Evolutionary conservation across 2,329 filamentous ascomycete species (phyloP), one percentile per base, ranked within the genome.

Genomic region (Botrytis medusae): DNA sequence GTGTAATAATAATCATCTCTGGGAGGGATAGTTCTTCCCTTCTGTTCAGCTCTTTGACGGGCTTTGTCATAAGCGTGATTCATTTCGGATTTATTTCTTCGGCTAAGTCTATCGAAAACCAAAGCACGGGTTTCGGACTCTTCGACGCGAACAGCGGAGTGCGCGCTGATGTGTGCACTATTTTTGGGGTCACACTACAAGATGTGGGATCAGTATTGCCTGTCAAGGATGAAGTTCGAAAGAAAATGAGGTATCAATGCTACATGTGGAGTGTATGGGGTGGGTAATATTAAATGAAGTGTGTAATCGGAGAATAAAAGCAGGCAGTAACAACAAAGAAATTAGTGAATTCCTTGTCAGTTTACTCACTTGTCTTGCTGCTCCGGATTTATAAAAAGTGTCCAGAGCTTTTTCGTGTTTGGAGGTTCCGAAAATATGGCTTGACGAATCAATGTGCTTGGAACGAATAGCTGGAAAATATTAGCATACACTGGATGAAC

Each of bases 101-200:
- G 79, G 8, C 74, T 80, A 7, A 73, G 59, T 29, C 74, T 67
- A 34, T 76, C 80, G n/a, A 69, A 77, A 46, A 80, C 78, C 12
- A 74, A 78, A 64, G 79, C 79, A 2, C 76, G 77, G 14, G 74
- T 71, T 5, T 42, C 71, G 12, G 74, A 69, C 73, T 72, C 79
- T 72, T 72, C 73, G 32, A 76, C 77, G 9, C 82, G 82, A 12
- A 94, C 88, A 1, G 92, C 87, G 77, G 90, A 93, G 84, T 95
- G 93, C 0, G 91, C 86, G 0, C 90, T 93, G 75, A 95, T 91
- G 79, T 95, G 93, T 0, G 90, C 87, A 32, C 88, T 89, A 71
- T 86, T 88, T 68, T 87, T 83, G 4, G 88, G 86, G 0, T 88
- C 82, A 74, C 86, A 89, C 51, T 57, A n/a, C 14, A 57, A 29